phyloP scores from a whole-genome alignment of 805 yeast genomes.

The Cyberlindnera americana region DNA sequence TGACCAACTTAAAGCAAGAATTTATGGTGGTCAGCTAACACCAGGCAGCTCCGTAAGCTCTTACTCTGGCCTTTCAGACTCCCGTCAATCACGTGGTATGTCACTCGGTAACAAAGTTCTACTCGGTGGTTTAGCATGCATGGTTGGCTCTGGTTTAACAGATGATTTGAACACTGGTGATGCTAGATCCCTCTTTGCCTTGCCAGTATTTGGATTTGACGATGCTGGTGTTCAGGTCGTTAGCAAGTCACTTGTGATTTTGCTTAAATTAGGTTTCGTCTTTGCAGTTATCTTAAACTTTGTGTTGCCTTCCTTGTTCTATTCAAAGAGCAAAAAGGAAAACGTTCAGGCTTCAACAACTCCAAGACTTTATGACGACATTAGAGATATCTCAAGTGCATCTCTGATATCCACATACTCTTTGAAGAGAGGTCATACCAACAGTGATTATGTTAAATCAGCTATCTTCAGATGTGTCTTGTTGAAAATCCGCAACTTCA shows the following conservation, averaged over 20 bases:
- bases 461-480: slow-evolving; percentile 26
- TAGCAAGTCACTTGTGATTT: slow-evolving; percentile 26
- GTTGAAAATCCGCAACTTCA: slow-evolving; percentile 19
- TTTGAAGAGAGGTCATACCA: slow-evolving; percentile 13
- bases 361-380: slow-evolving; percentile 16
- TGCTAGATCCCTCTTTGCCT: slow-evolving; percentile 42
- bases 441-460: slow-evolving; percentile 23
- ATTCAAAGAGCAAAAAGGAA: slow-evolving; percentile 9
- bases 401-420: slow-evolving; percentile 21
- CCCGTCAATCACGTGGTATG: slow-evolving; percentile 8
- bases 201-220: slow-evolving; percentile 40
- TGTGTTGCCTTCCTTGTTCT: slow-evolving; percentile 21
- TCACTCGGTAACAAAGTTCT: slow-evolving; percentile 44
- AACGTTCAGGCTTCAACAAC: neutral
- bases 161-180: slow-evolving; percentile 46
- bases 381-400: slow-evolving; percentile 19
- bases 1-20: slow-evolving; percentile 32
- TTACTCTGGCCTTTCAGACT: slow-evolving; percentile 9
- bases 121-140: slow-evolving; percentile 61
- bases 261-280: slow-evolving; percentile 28
- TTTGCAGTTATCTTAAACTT: slow-evolving; percentile 28
- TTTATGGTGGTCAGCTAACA: slow-evolving; percentile 23
- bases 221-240: slow-evolving; percentile 27
- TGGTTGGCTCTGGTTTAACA: slow-evolving; percentile 58
- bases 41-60: slow-evolving; percentile 22